phyloP scores from a whole-genome alignment of 1,284 basidiomycete species.

The Boletus calvinii region DNA sequence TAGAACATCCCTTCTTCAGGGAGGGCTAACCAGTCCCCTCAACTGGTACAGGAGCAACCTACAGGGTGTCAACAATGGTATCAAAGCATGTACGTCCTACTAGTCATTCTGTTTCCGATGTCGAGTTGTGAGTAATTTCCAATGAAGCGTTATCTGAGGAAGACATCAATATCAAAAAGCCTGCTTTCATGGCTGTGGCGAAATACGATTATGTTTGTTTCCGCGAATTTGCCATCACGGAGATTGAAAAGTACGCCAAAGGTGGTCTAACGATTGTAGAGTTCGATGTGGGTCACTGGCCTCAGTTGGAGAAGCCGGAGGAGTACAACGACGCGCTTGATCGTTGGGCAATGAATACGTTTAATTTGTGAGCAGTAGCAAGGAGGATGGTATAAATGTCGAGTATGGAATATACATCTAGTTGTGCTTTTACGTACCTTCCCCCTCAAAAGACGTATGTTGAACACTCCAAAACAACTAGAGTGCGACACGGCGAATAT shows the following conservation, averaged over 20 bases:
- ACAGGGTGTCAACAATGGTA: conserved; percentile 25
- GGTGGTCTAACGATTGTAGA: conserved; percentile 29
- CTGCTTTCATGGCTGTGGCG: conserved; percentile 32
- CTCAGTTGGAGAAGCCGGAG: conserved; percentile 29
- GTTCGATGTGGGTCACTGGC: conserved; percentile 35
- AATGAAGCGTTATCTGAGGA: conserved; percentile 25
- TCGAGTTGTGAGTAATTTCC: neutral
- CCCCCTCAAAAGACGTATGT: neutral
- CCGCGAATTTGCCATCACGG: conserved; percentile 20
- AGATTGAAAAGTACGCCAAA: conserved; percentile 31
- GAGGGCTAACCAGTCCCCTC: conserved; percentile 33
- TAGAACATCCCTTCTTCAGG: conserved; percentile 22
- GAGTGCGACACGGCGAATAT: neutral
- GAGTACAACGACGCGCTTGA: conserved; percentile 33
- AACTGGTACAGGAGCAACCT: conserved; percentile 32
- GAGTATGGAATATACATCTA: conserved; percentile 3
- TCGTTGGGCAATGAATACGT: conserved; percentile 25
- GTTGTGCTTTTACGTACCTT: neutral
- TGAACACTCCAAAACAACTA: neutral
- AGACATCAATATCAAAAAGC: conserved; percentile 28
- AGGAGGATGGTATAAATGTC: conserved; percentile 2
- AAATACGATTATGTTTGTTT: conserved; percentile 31
- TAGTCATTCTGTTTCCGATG: neutral
- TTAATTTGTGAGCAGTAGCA: conserved; percentile 12
- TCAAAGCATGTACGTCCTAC: conserved; percentile 22